Base-by-base conservation (phyloP, 2,329 filamentous ascomycete genomes). In the Botrytis hyacinthi region DNA sequence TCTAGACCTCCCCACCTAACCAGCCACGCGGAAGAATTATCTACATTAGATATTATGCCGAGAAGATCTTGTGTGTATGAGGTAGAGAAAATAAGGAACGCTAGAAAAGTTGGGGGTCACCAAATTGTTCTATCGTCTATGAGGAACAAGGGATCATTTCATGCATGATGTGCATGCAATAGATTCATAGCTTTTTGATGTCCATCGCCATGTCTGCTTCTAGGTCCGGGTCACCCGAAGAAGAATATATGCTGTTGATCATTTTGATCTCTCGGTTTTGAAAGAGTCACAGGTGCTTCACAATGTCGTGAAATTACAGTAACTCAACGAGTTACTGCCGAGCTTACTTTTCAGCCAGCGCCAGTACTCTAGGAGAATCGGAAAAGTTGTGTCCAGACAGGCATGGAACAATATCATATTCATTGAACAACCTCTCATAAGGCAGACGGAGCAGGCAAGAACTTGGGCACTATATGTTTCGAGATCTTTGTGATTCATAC, bases 211-310 rank as follows among this genome's bases (percentile, higher is more conserved):
- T 71, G 70, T 32, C 46, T 51, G n/a, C 37, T 66, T 63, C 60
- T 32, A 68, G 65, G 16, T n/a, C 46, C 60, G 18, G 16, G 18
- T 71, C 70, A 61, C 68, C 68, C 68, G 37, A 71, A 71, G 70
- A 71, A 66, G 61, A 71, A 51, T 44, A 40, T 26, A 14, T 7
- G 20, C 9, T 32, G 70, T 63, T 51, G 69, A 65, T 54, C 70
- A 71, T 65, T 71, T 35, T 40, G 37, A 42, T 71, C 35, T 29
- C 35, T 65, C 35, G 42, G 59, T 54, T 42, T 63, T 9, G 35
- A 51, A 40, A 32, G 35, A 37, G 60, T 71, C 70, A 66, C 59
- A 57, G 70, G 70, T 71, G 48, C n/a, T 48, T 65, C 46, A 71
- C n/a, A 66, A 62, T 65, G 37, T 37, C 20, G 26, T 54, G 35